Evolutionary conservation across 257 asterid species (phyloP).

Genomic region (Pogostemon cablin): DNA sequence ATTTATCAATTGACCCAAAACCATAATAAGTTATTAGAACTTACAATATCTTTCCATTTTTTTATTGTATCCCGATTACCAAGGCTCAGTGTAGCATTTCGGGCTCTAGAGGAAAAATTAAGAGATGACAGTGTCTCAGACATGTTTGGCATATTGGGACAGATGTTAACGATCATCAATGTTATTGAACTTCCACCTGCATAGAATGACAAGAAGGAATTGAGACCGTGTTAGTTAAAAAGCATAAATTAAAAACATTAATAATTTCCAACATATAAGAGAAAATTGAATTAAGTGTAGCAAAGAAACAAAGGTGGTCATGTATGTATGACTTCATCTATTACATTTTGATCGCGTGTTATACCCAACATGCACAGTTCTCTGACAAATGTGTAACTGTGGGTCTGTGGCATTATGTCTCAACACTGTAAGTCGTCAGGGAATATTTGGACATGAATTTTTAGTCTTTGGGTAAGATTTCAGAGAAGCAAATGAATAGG

Average conservation of each 20-base stretch:
- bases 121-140: slow-evolving; percentile 88
- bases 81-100: slow-evolving; percentile 81
- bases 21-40: slow-evolving; percentile 40
- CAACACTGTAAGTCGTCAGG: slow-evolving; percentile 21
- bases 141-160: slow-evolving; percentile 71
- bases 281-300: slow-evolving; percentile 17
- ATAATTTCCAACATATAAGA: slow-evolving; percentile 8
- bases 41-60: slow-evolving; percentile 97
- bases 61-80: slow-evolving; percentile 94
- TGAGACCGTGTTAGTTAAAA: slow-evolving; percentile 3
- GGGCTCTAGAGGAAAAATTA: slow-evolving; percentile 89
- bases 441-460: neutral
- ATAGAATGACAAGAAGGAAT: slow-evolving; percentile 34
- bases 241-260: slow-evolving; percentile 13
- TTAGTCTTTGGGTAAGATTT: neutral
- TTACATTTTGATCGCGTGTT: slow-evolving; percentile 12
- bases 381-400: neutral
- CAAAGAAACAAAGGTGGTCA: slow-evolving; percentile 28
- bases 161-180: slow-evolving; percentile 78
- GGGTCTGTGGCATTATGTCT: neutral
- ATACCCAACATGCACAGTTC: slow-evolving; percentile 20
- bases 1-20: slow-evolving; percentile 11
- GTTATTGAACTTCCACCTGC: slow-evolving; percentile 95
- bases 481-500: neutral
- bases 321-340: slow-evolving; percentile 15